A percentile compares a stretch with the other conserved stretches of the same genome.
Evolutionary conservation across 345 rosid genomes (phyloP).

Genomic region (Eucalyptus curtisii): DNA sequence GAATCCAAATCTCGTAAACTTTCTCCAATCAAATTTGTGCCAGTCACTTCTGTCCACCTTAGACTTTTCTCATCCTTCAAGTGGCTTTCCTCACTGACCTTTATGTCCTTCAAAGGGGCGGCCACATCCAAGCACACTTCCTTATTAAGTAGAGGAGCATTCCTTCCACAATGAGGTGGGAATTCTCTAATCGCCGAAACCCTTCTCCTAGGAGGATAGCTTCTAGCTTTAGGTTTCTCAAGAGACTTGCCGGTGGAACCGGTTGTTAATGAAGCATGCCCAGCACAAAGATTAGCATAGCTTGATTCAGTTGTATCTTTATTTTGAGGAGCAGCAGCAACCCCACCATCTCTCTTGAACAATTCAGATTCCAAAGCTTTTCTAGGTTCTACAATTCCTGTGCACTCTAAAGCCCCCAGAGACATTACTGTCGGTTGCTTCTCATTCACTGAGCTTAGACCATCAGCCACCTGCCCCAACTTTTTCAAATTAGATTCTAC

Average conservation of each 20-base stretch:
- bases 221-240: constrained; percentile 2
- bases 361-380: background rate
- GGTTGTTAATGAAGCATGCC: background rate
- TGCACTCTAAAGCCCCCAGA: background rate
- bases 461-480: background rate
- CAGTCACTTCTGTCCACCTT: background rate
- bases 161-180: constrained; percentile 40
- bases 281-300: too few relatives aligned
- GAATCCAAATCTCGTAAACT: constrained; percentile 1
- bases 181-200: constrained; percentile 37
- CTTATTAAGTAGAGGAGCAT: constrained; percentile 3
- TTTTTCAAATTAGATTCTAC: background rate
- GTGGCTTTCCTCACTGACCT: constrained; percentile 1
- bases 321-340: background rate
- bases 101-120: background rate
- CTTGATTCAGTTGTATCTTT: background rate
- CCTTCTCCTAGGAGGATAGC: constrained; percentile 33
- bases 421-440: background rate
- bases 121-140: background rate
- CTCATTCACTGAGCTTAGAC: background rate
- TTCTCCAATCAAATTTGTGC: constrained; percentile 2
- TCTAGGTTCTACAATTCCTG: background rate
- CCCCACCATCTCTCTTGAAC: background rate
- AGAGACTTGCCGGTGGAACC: background rate
- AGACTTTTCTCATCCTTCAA: background rate